Evolutionary conservation across 805 yeast species (phyloP), one percentile per base, ranked within the genome.

Genomic region (Saccharomycopsis babjevae): DNA sequence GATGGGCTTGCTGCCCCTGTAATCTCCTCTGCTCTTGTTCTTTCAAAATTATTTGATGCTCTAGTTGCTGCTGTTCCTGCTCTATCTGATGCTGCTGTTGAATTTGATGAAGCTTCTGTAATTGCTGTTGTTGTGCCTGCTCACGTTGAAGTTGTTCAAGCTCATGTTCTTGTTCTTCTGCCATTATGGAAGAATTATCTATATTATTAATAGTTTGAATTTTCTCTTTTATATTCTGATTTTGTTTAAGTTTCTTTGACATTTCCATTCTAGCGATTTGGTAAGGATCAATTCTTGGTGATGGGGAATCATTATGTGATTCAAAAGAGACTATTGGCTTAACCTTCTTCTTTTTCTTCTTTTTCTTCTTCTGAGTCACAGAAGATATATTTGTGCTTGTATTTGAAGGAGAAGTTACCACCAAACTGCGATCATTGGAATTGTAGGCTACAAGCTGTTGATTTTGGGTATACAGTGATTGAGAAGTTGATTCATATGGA

Each of bases 261-360:
- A 61, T 58, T 38, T 61, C 63, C 16, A 39, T 32, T 30, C 59
- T 30, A 25, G 63, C 60, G 5, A 61, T 61, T 46, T 61, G 63
- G 32, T 61, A 61, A 10, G 61, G 61, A 46, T 58, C 61, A 5
- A 61, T 61, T 34, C 34, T 42, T 8, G 63, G 63, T 5, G 54
- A 38, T 5, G 60, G 61, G 28, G 52, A 46, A 11, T 46, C 52
- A 46, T 46, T 46, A 46, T 46, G 52, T 3, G 52, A 46, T 22
- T 46, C 52, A 46, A 46, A 46, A 28, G 52, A 22, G 32, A 46
- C 52, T 25, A 46, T 46, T 46, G 52, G 52, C 15, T 46, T 46
- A 25, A 15, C 16, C 11, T 13, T 46, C 22, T 25, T 46, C 52
- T 46, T 46, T 32, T 46, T 46, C 22, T 46, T 46, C 52, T 46